Conservation (phyloP, 768 basidiomycete genomes). For the Tulasnella sp. region DNA sequence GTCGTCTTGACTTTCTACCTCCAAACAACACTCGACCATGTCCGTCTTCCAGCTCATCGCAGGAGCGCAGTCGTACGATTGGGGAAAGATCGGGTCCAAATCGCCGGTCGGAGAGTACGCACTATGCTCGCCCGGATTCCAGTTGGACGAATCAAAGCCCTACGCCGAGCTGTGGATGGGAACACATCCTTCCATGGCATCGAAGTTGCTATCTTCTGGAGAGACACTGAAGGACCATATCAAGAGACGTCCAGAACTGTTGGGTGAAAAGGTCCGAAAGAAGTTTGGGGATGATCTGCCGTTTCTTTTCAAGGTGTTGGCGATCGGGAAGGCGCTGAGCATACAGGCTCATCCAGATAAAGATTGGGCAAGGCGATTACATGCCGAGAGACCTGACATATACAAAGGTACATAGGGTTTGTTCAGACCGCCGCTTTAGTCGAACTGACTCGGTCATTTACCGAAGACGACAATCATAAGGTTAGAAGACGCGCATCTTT, state of each 20-base stretch:
- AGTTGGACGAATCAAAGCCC: conserved; percentile 56
- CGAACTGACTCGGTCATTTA: conserved; percentile 9
- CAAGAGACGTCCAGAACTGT: conserved; percentile 51
- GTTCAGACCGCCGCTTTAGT: background rate
- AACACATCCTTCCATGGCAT: conserved; percentile 73
- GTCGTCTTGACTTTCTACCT: background rate
- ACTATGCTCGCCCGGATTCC: conserved; percentile 51
- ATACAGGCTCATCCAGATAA: conserved; percentile 93
- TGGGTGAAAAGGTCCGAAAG: conserved; percentile 48
- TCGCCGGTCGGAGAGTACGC: conserved; percentile 89
- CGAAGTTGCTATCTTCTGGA: conserved; percentile 40
- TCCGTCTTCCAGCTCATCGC: conserved; percentile 70
- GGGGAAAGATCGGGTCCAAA: conserved; percentile 75
- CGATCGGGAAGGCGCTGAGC: conserved; percentile 79
- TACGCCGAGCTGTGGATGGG: conserved; percentile 99
- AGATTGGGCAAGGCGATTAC: conserved; percentile 58
- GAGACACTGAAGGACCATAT: conserved; percentile 50
- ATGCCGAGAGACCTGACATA: conserved; percentile 59
- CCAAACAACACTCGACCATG: background rate
- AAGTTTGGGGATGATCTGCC: conserved; percentile 65
- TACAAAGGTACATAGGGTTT: conserved; percentile 62
- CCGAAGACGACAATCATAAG: conserved; percentile 92
- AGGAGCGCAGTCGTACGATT: conserved; percentile 85
- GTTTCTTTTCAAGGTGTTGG: conserved; percentile 86
- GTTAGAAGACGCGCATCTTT: conserved; percentile 18